Evolutionary conservation across 2,329 filamentous ascomycete species (phyloP), one percentile per base, ranked within the genome.

Genomic region (Colletotrichum trifolii): DNA sequence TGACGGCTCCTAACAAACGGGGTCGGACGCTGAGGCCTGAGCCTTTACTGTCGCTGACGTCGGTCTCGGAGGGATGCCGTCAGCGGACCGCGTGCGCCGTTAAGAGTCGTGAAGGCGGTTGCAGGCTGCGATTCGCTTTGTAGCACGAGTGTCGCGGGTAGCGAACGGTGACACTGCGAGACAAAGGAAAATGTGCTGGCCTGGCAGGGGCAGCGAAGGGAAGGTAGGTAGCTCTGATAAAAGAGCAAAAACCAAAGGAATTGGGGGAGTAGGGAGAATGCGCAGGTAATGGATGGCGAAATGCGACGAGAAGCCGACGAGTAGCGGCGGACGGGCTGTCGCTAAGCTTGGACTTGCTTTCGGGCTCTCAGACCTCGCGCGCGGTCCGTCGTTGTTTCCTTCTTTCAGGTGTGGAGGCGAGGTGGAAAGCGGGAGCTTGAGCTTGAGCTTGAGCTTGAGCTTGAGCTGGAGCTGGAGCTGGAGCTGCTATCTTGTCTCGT

Each of bases 331-430:
- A 53, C 56, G 48, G 39, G 48, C 56, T 59, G n/a, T 36, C 25
- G 47, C 33, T 35, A 53, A 25, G 36, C 35, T 48, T 58, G 50
- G 55, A 25, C 43, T 42, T 17, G 46, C 43, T 50, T 58, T 33
- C 25, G 25, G 55, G 46, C 62, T 62, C 62, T 62, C 62, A 62
- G 62, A 65, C 58, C 52, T 39, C 58, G 58, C 46, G 57, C 58
- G 56, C 62, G 58, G 62, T 56, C 62, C 52, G 62, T 62, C 47
- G 39, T 52, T 65, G 33, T 56, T 25, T 48, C 12, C 62, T 56
- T 62, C 50, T 65, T 47, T 17, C 8, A 52, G 52, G 39, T 52
- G 56, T 50, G 45, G 56, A 46, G 15, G 11, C n/a, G 34, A 50
- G 38, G 11, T 12, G 36, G 17, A n/a, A 57, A 35, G 1, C 12